phyloP scores from a whole-genome alignment of 140 eudicot species.

The Anethum foeniculum region DNA sequence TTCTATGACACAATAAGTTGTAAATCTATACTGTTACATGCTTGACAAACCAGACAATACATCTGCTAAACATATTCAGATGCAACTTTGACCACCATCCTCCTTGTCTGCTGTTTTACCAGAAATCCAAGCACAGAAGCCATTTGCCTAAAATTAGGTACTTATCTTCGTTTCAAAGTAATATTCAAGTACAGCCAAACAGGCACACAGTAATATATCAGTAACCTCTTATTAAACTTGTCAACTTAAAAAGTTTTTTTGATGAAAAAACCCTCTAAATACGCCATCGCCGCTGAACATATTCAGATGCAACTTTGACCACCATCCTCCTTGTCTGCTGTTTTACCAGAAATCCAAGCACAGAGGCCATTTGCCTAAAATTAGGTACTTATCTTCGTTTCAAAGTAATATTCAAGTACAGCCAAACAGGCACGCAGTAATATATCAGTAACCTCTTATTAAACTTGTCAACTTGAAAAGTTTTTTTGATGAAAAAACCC shows the following conservation, averaged over 20 bases:
- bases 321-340: not conserved
- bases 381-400: not conserved
- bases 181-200: not conserved
- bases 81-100: not conserved
- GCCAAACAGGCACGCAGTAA: not conserved
- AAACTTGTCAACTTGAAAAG: not conserved
- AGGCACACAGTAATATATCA: not conserved
- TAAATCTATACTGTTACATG: not conserved
- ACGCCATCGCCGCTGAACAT: not conserved
- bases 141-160: not conserved
- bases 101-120: not conserved
- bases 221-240: not conserved
- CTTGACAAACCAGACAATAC: not conserved
- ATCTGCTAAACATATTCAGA: not conserved
- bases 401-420: not conserved
- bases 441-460: not conserved
- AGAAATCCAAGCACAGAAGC: not conserved
- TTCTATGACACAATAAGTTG: not conserved
- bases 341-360: not conserved
- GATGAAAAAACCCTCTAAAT: no score
- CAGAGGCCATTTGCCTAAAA: not conserved
- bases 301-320: not conserved
- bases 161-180: no score
- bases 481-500: not conserved
- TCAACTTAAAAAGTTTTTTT: not conserved